Evolutionary conservation across 352 stramenopile genomes (phyloP).

Genomic region (Phytophthora cryptogea): DNA sequence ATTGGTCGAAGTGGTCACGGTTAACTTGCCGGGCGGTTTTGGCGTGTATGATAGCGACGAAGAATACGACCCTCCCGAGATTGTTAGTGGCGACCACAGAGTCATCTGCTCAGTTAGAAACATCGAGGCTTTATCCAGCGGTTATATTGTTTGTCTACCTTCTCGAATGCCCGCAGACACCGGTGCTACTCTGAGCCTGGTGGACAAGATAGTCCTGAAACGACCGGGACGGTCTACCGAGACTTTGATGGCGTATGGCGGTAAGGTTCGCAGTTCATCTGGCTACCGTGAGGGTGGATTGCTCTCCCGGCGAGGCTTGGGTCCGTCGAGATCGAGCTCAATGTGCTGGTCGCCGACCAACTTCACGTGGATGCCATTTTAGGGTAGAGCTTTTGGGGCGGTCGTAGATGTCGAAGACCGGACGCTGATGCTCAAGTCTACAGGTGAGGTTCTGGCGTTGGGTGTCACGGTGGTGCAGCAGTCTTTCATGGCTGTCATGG

Average conservation of each 20-base stretch:
- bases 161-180: slow-evolving; percentile 8
- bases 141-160: slow-evolving; percentile 11
- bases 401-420: slow-evolving; percentile 11
- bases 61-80: not conserved
- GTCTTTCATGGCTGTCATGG: not conserved
- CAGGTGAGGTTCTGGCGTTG: not conserved
- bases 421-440: slow-evolving; percentile 1
- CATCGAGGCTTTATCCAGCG: slow-evolving; percentile 1
- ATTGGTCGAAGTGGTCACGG: not conserved
- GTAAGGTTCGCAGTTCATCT: not conserved
- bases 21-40: slow-evolving; percentile 4
- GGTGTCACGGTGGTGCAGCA: slow-evolving; percentile 4
- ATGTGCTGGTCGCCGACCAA: slow-evolving; percentile 1
- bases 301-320: not conserved
- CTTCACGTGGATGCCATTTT: slow-evolving; percentile 11
- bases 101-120: slow-evolving; percentile 1
- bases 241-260: not conserved
- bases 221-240: not conserved
- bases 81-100: not conserved
- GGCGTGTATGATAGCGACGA: not conserved
- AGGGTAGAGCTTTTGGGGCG: not conserved
- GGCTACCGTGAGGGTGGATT: slow-evolving; percentile 1
- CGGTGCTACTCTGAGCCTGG: slow-evolving; percentile 1
- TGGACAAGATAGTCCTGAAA: slow-evolving; percentile 4
- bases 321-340: not conserved